Percentiles rank a stretch among this genome's conserved stretches.
Conservation (phyloP, 2,329 filamentous ascomycete genomes). For the Fusarium dimerum region DNA sequence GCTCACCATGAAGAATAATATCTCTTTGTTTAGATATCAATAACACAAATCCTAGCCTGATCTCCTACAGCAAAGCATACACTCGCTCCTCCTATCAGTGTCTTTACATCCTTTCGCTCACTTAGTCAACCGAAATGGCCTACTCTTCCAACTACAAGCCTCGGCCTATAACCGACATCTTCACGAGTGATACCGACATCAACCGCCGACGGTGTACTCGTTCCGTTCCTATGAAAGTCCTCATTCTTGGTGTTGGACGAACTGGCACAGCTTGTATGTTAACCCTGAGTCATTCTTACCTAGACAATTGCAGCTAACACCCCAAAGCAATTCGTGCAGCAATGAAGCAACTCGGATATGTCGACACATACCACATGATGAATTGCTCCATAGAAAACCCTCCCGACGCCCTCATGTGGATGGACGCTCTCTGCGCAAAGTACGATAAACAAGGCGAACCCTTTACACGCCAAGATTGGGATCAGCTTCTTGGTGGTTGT, state of each 20-base stretch:
- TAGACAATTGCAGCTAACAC: not conserved
- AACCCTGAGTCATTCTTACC: not conserved
- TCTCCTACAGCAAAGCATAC: not conserved
- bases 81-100: not conserved
- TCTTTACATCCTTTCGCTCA: not conserved
- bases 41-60: no score
- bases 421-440: slow-evolving; percentile 63
- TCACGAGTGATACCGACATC: slow-evolving; percentile 68
- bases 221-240: slow-evolving; percentile 70
- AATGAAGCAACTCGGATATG: slow-evolving; percentile 65
- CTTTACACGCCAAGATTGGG: slow-evolving; percentile 69
- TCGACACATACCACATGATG: slow-evolving; percentile 75
- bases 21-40: no score
- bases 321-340: slow-evolving; percentile 61
- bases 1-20: no score
- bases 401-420: slow-evolving; percentile 66
- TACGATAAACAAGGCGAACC: slow-evolving; percentile 37
- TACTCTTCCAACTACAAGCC: slow-evolving; percentile 32
- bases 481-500: slow-evolving; percentile 66
- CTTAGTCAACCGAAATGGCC: slow-evolving; percentile 24
- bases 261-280: slow-evolving; percentile 69
- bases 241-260: slow-evolving; percentile 68
- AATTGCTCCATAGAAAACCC: slow-evolving; percentile 63
- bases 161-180: slow-evolving; percentile 56
- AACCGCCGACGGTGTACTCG: slow-evolving; percentile 66